A percentile compares a stretch with the other conserved stretches of the same genome.
phyloP scores from a whole-genome alignment of 768 basidiomycete genomes.

The Termitomyces heimii region DNA sequence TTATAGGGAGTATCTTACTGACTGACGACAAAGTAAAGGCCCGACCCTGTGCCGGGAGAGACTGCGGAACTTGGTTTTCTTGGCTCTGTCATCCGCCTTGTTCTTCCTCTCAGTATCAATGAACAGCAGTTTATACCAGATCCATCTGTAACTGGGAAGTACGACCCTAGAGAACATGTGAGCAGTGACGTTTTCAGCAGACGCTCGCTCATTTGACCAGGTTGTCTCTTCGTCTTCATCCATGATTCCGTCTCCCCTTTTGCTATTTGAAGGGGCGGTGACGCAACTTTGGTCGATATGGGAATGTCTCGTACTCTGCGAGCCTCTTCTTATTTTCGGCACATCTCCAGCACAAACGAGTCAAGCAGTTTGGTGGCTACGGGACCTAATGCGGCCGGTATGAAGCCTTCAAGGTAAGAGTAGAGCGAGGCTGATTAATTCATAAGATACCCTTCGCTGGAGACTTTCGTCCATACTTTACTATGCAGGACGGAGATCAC shows the following conservation, averaged over 20 bases:
- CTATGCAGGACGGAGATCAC: conserved; percentile 92
- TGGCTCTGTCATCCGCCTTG: conserved; percentile 66
- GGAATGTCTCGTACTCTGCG: conserved; percentile 90
- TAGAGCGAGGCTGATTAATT: not conserved
- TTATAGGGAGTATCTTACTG: conserved; percentile 11
- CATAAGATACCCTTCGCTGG: conserved; percentile 72
- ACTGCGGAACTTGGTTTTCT: conserved; percentile 80
- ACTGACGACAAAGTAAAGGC: conserved; percentile 58
- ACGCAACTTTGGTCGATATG: conserved; percentile 79
- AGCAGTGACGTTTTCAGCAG: conserved; percentile 11
- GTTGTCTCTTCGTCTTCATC: conserved; percentile 64
- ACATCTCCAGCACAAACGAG: conserved; percentile 76
- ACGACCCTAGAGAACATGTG: conserved; percentile 49
- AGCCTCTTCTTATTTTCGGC: conserved; percentile 84
- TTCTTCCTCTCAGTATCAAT: conserved; percentile 62
- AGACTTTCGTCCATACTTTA: conserved; percentile 92
- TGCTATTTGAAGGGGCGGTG: conserved; percentile 58
- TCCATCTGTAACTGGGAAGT: conserved; percentile 42
- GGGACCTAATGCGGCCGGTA: conserved; percentile 82
- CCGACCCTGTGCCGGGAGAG: conserved; percentile 61
- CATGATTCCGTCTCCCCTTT: conserved; percentile 49
- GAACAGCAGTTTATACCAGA: conserved; percentile 67
- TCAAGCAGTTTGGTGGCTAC: conserved; percentile 88
- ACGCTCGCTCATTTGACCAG: conserved; percentile 26
- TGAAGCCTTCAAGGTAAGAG: not conserved